A percentile compares a stretch with the other conserved stretches of the same genome.
Conservation (phyloP, 306 rosid genomes). For the Cercis canadensis region DNA sequence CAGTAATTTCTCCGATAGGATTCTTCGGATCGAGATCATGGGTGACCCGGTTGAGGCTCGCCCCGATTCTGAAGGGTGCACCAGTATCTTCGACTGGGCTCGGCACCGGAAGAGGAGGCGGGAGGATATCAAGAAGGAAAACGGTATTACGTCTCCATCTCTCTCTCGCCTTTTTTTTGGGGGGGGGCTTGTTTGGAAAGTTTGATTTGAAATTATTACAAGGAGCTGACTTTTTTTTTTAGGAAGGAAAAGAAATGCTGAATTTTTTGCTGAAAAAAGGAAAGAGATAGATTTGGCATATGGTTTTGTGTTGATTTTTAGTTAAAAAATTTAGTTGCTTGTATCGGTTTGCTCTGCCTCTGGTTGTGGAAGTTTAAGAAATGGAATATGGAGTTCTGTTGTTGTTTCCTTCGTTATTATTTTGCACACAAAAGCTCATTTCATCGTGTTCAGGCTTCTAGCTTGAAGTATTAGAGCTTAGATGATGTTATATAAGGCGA, state of each 20-base stretch:
- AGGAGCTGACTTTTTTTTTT: not conserved
- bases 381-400: not conserved
- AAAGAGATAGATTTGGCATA: not conserved
- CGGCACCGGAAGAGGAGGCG: slow-evolving; percentile 89
- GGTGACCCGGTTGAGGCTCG: slow-evolving; percentile 54
- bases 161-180: not conserved
- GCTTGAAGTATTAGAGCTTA: not conserved
- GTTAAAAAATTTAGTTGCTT: not conserved
- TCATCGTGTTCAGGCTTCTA: not conserved
- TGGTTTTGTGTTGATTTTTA: not conserved
- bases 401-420: not conserved
- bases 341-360: not conserved
- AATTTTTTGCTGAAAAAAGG: not conserved
- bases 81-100: slow-evolving; percentile 92
- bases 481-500: not conserved
- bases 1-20: slow-evolving; percentile 92
- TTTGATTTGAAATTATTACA: not conserved
- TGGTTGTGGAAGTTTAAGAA: no score
- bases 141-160: slow-evolving; percentile 42
- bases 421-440: not conserved
- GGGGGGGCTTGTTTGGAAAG: not conserved
- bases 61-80: slow-evolving; percentile 60
- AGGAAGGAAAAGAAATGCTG: not conserved
- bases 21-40: slow-evolving; percentile 88
- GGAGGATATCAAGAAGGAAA: slow-evolving; percentile 80